Evolutionary conservation across 495 filamentous ascomycete genomes (phyloP), one percentile per base, ranked within the genome.

Genomic region (Annulohypoxylon nitens): DNA sequence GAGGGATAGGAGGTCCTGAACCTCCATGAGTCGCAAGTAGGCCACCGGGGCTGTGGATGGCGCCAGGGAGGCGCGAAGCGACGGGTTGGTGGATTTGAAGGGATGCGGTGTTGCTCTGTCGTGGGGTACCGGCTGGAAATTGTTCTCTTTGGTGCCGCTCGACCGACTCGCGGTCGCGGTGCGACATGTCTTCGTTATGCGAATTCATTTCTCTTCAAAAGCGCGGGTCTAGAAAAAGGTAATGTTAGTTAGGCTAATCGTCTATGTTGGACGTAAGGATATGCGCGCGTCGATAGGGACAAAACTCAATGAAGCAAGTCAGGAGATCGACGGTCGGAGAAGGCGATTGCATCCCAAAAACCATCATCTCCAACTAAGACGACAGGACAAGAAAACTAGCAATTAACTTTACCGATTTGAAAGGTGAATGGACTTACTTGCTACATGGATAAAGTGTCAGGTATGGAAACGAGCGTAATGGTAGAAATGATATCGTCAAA

Each of bases 11-110:
- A 64, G 88, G 86, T 20, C 84, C 83, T n/a, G 84, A 78, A 55
- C 83, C 82, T 36, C 90, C 89, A 67, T 93, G 87, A 69, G 91
- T 94, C 0, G 92, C 91, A 36, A 97, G 88, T 9, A 98, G 85
- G 11, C 94, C 94, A 75, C 93, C 93, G 11, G 94, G 94, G 41
- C 93, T 94, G 76, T 96, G 94, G 59, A 97, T 94, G 39, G 90
- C 89, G 61, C 90, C 91, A 7, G 93, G 84, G 14, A 93, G 88
- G 75, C 93, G 89, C 45, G 92, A 93, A 48, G 94, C 94, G 55
- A 97, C 93, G 2, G 94, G 94, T 76, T 97, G 94, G 78, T 97
- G 94, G 74, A 97, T 88, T 30, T 93, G 93, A 57, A 97, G 91
- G 0, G 93, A 91, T 37, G 90, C 92, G 11, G 92, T 89, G 71